Conservation (phyloP, 164 flowering plant genomes). For the Piper longum region DNA sequence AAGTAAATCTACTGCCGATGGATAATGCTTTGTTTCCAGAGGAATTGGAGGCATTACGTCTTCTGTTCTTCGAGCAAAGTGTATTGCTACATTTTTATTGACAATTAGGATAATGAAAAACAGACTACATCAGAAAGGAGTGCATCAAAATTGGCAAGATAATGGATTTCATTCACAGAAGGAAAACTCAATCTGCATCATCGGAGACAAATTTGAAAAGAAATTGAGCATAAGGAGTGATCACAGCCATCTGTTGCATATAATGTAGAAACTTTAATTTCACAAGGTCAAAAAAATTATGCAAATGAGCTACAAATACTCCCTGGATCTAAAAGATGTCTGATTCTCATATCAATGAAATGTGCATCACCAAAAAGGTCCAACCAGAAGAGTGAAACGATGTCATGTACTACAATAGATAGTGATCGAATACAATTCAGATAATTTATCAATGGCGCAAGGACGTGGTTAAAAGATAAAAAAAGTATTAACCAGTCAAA, state of each 20-base stretch:
- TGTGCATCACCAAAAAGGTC: too few relatives aligned
- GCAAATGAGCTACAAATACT: not conserved
- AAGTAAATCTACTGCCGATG: constrained; percentile 89
- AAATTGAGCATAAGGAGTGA: constrained; percentile 94
- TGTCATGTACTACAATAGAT: too few relatives aligned
- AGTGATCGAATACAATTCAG: too few relatives aligned
- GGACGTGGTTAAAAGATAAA: too few relatives aligned
- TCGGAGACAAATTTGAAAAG: constrained; percentile 74
- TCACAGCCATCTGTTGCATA: constrained; percentile 99
- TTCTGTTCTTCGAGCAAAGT: constrained; percentile 83
- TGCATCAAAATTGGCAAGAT: not conserved
- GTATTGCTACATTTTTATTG: constrained; percentile 76
- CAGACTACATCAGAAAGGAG: not conserved
- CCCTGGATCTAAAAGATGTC: too few relatives aligned
- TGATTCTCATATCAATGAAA: too few relatives aligned
- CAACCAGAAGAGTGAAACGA: too few relatives aligned
- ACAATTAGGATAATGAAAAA: constrained; percentile 1
- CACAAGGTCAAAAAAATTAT: constrained; percentile 5
- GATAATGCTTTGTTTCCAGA: constrained; percentile 88
- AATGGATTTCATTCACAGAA: not conserved
- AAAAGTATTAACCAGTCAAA: too few relatives aligned
- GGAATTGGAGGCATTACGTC: constrained; percentile 98
- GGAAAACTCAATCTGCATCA: constrained; percentile 48
- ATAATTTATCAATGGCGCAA: too few relatives aligned
- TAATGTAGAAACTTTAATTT: constrained; percentile 96